A percentile compares a stretch with the other conserved stretches of the same genome.
Evolutionary conservation across 345 rosid species (phyloP).

Genomic region (Lumnitzera racemosa): DNA sequence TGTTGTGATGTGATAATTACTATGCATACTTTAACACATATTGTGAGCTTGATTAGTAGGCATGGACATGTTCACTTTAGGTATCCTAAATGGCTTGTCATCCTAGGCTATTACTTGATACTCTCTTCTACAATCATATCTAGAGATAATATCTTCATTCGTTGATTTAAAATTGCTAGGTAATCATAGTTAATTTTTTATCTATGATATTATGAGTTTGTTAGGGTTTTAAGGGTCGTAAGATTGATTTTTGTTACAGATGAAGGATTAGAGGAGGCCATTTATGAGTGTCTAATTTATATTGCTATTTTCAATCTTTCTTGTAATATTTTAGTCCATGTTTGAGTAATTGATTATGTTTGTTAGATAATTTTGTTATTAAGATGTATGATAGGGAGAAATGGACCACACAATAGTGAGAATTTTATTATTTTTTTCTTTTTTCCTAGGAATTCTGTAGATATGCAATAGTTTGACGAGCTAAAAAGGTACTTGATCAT

Average conservation of each 20-base stretch:
- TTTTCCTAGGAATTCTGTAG: no score
- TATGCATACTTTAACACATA: constrained; percentile 91
- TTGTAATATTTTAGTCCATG: constrained; percentile 36
- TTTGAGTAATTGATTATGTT: background rate
- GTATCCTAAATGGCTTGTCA: constrained; percentile 77
- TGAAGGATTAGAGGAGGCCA: constrained; percentile 72
- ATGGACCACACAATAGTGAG: no score
- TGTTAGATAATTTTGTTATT: background rate
- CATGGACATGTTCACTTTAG: constrained; percentile 92
- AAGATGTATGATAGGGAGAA: no score
- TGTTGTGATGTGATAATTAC: constrained; percentile 91
- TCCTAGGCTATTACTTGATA: constrained; percentile 68
- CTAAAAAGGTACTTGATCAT: no score
- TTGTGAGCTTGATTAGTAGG: constrained; percentile 95
- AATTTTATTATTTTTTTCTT: no score
- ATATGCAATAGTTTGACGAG: no score
- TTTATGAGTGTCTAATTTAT: constrained; percentile 80
- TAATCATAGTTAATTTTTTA: constrained; percentile 16
- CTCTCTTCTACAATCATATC: constrained; percentile 65
- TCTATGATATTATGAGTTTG: background rate
- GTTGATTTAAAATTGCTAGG: constrained; percentile 84
- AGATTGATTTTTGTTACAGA: constrained; percentile 24
- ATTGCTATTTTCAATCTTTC: constrained; percentile 91
- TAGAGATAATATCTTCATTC: constrained; percentile 89
- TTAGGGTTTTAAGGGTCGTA: background rate